phyloP scores from a whole-genome alignment of 192 early-diverging fungal species.

The Gigaspora rosea region DNA sequence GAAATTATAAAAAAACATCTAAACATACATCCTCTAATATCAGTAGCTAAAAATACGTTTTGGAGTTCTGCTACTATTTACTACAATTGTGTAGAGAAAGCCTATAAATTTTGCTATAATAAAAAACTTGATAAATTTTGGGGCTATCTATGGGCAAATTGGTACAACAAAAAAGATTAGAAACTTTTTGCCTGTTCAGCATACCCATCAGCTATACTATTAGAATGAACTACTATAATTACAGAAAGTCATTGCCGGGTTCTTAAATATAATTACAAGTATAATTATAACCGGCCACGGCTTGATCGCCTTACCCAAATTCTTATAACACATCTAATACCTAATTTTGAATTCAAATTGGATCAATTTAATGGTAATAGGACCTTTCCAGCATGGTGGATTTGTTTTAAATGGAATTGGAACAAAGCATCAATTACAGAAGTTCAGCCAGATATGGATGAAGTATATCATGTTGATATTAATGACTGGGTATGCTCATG shows the following conservation, averaged over 20 bases:
- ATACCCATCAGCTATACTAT: neutral
- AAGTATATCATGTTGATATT: neutral
- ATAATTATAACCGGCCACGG: neutral
- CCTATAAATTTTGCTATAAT: constrained; percentile 8
- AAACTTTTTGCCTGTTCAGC: neutral
- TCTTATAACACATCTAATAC: neutral
- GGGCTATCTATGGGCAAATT: constrained; percentile 4
- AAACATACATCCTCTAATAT: neutral
- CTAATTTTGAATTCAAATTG: constrained; percentile 2
- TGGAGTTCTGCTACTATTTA: neutral
- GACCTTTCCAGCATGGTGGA: neutral
- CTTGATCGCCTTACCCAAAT: neutral
- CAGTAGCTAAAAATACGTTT: constrained; percentile 12
- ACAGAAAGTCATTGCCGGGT: neutral
- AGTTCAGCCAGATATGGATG: neutral
- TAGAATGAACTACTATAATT: neutral
- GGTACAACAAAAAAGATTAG: constrained; percentile 15
- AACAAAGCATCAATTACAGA: neutral
- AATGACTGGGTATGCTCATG: neutral
- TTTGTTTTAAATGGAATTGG: neutral
- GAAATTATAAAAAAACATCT: constrained; percentile 23
- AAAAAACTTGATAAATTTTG: constrained; percentile 1
- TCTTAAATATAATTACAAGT: constrained; percentile 13
- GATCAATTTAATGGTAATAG: neutral
- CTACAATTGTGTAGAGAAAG: neutral